These are phyloP conservation scores for Calocera viscosa DNA, from an alignment of 768 basidiomycete species.

Conservation along the genomic window DNA sequence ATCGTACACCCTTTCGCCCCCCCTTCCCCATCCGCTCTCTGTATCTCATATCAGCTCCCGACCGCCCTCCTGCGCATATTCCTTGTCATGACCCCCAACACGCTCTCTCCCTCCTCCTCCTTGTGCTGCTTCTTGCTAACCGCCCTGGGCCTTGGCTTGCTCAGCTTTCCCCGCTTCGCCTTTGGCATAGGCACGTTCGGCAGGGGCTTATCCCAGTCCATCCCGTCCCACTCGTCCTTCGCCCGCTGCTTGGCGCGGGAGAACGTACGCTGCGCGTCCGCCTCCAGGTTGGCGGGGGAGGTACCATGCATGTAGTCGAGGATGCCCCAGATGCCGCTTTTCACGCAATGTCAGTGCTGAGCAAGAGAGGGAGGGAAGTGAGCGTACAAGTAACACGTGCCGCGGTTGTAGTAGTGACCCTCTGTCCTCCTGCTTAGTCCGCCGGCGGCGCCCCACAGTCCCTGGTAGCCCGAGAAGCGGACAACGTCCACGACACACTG, in stretches of 20 bases:
- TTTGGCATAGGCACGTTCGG: neutral
- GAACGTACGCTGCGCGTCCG: neutral
- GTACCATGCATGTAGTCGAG: neutral
- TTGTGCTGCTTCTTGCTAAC: neutral
- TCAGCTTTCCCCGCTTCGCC: neutral
- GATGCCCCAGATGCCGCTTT: slow-evolving; percentile 1
- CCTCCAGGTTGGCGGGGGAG: neutral
- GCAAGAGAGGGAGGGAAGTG: neutral
- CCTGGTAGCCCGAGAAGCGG: neutral
- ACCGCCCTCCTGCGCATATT: too few relatives aligned
- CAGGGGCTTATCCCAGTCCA: neutral
- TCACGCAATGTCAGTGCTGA: neutral
- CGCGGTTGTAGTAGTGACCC: neutral
- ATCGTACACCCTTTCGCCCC: too few relatives aligned
- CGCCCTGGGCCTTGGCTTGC: neutral
- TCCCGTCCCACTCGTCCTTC: neutral
- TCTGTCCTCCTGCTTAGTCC: neutral
- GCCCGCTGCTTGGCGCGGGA: neutral
- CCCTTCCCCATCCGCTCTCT: too few relatives aligned
- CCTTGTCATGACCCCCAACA: neutral
- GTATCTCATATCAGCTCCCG: too few relatives aligned
- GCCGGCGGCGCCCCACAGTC: neutral
- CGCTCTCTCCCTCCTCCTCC: neutral
- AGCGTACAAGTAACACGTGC: neutral
- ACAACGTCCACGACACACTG: neutral